These are phyloP conservation scores for Aspergillus mulundensis DNA, from an alignment of 495 filamentous ascomycete species.

Conservation along the genomic window DNA sequence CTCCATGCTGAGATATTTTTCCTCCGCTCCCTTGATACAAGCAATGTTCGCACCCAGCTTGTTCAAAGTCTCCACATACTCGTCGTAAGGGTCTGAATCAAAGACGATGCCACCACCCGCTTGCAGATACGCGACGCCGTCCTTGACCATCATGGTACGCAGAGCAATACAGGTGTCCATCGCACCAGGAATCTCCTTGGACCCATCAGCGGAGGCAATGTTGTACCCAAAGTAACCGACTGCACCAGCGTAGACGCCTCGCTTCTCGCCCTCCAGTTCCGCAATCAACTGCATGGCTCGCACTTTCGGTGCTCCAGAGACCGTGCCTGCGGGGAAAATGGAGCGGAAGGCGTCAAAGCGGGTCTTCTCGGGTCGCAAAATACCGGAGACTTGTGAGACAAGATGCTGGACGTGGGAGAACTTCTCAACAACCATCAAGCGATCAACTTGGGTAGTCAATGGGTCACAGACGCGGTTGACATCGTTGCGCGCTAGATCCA, in stretches of 20 bases:
- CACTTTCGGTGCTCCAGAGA: constrained; percentile 92
- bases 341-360: constrained; percentile 93
- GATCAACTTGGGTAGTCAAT: constrained; percentile 78
- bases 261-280: constrained; percentile 87
- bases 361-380: constrained; percentile 75
- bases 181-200: constrained; percentile 59
- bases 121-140: constrained; percentile 86
- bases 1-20: constrained; percentile 58
- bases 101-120: constrained; percentile 98
- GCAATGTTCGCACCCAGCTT: constrained; percentile 86
- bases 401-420: constrained; percentile 98
- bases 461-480: constrained; percentile 96
- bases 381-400: constrained; percentile 88
- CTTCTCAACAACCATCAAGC: constrained; percentile 91
- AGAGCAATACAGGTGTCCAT: constrained; percentile 99
- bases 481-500: constrained; percentile 96
- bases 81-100: constrained; percentile 89
- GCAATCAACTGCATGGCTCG: constrained; percentile 95
- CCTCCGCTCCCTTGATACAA: constrained; percentile 80
- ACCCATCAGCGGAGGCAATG: constrained; percentile 35
- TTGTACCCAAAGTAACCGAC: constrained; percentile 70
- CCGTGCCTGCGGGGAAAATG: constrained; percentile 94
- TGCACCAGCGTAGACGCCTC: constrained; percentile 94
- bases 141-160: constrained; percentile 92
- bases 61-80: constrained; percentile 96